Evolutionary conservation across 1,139 yeast species (phyloP).

Genomic region (Geotrichum aggregatum): DNA sequence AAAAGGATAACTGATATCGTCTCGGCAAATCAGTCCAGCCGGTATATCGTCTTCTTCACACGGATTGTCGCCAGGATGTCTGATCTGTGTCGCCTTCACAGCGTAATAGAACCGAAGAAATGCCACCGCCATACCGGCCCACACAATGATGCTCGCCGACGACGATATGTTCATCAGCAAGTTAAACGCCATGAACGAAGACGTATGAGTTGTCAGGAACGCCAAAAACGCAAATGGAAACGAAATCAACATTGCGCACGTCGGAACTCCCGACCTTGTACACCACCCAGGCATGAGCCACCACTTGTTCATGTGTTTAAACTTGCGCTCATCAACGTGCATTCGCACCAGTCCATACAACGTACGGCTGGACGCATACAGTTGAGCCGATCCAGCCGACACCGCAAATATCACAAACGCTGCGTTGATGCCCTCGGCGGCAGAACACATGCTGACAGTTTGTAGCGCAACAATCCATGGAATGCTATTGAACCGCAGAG

Average conservation of each 20-base stretch:
- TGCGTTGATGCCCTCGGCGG: slow-evolving; percentile 61
- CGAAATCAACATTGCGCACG: slow-evolving; percentile 59
- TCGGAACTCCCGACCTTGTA: slow-evolving; percentile 67
- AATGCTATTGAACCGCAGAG: slow-evolving; percentile 25
- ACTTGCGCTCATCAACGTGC: slow-evolving; percentile 14
- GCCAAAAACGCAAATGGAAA: slow-evolving; percentile 59
- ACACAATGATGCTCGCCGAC: slow-evolving; percentile 66
- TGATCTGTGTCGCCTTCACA: slow-evolving; percentile 42
- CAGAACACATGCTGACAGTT: slow-evolving; percentile 58
- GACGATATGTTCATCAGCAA: slow-evolving; percentile 62
- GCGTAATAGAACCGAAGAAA: slow-evolving; percentile 70
- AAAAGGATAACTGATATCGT: slow-evolving; percentile 55
- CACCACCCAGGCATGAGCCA: slow-evolving; percentile 59
- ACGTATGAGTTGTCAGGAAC: slow-evolving; percentile 53
- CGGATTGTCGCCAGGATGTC: slow-evolving; percentile 41
- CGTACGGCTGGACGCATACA: slow-evolving; percentile 77
- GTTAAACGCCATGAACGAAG: slow-evolving; percentile 63
- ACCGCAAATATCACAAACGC: slow-evolving; percentile 70
- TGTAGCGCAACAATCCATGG: slow-evolving; percentile 78
- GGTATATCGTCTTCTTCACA: neutral
- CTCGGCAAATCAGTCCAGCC: slow-evolving; percentile 29
- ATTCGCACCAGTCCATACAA: slow-evolving; percentile 62
- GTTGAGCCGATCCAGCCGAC: slow-evolving; percentile 70
- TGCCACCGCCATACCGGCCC: slow-evolving; percentile 79
- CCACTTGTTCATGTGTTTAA: slow-evolving; percentile 56